phyloP scores from a whole-genome alignment of 768 basidiomycete species.

The Crepidotus variabilis region DNA sequence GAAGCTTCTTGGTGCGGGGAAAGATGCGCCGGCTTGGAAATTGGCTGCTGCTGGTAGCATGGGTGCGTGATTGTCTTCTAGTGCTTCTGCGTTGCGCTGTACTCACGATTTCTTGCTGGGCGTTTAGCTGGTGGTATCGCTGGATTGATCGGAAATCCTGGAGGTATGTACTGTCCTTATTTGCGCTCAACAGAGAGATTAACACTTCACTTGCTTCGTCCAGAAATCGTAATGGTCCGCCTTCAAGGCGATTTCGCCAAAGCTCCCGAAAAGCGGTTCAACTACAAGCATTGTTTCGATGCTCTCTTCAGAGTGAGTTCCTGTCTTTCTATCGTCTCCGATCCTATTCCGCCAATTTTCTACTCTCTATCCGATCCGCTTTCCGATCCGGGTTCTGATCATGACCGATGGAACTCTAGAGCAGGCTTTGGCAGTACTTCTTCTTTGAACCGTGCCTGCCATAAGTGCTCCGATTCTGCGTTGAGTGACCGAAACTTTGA shows the following conservation, averaged over 20 bases:
- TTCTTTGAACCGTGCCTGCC: too few relatives aligned
- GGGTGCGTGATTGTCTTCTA: slow-evolving; percentile 49
- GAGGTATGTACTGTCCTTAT: slow-evolving; percentile 41
- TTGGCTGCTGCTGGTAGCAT: slow-evolving; percentile 80
- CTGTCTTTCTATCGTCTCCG: neutral
- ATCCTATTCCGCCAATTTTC: neutral
- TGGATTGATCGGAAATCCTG: slow-evolving; percentile 86
- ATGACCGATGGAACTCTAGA: too few relatives aligned
- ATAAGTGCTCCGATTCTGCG: too few relatives aligned
- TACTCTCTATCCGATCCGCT: neutral
- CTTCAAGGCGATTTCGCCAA: slow-evolving; percentile 91
- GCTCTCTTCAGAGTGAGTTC: slow-evolving; percentile 75
- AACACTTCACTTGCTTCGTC: neutral
- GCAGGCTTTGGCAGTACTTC: too few relatives aligned
- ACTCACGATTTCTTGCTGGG: neutral
- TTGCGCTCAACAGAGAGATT: neutral
- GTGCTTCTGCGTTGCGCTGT: neutral
- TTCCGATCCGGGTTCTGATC: neutral
- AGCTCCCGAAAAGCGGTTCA: slow-evolving; percentile 81
- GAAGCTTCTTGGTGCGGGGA: slow-evolving; percentile 70
- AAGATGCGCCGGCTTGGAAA: slow-evolving; percentile 76
- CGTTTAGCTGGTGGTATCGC: slow-evolving; percentile 78
- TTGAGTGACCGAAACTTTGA: too few relatives aligned
- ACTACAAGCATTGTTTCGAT: slow-evolving; percentile 88
- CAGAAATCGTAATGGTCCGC: slow-evolving; percentile 85